Percentiles rank a stretch among this genome's conserved stretches.
Conservation (phyloP, 148 eudicot species). For the Camellia granthamiana region DNA sequence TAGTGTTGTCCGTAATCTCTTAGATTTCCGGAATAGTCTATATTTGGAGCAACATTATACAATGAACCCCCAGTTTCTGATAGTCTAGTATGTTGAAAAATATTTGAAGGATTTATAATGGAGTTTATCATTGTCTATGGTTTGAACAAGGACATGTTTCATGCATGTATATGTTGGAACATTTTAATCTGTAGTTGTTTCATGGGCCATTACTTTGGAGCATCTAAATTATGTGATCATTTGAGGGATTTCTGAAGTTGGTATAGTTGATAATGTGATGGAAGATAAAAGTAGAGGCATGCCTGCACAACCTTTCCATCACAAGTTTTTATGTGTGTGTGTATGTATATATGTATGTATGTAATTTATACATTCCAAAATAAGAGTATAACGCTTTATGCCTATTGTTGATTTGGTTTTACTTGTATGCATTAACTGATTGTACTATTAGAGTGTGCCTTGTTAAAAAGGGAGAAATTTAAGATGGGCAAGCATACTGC, state of each 20-base stretch:
- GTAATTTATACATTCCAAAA: not conserved
- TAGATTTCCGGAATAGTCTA: not conserved
- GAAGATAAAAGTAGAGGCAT: conserved; percentile 1
- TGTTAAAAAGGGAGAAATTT: too few species aligned
- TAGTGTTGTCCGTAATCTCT: not conserved
- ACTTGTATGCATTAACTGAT: not conserved
- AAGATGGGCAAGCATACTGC: too few species aligned
- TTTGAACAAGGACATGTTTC: not conserved
- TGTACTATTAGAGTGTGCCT: not conserved
- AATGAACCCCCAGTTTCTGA: not conserved
- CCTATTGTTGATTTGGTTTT: not conserved
- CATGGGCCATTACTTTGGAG: not conserved
- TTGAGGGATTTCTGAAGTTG: not conserved
- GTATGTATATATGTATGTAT: not conserved
- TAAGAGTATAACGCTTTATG: not conserved
- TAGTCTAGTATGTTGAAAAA: not conserved
- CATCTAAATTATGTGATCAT: not conserved
- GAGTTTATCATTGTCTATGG: not conserved
- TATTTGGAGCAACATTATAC: not conserved
- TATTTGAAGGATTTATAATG: not conserved
- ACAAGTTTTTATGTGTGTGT: not conserved
- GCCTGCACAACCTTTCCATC: not conserved
- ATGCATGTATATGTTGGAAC: not conserved
- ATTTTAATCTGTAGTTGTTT: not conserved
- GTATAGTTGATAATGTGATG: not conserved